phyloP scores from a whole-genome alignment of 805 yeast genomes.

The Metschnikowia colocasiae region DNA sequence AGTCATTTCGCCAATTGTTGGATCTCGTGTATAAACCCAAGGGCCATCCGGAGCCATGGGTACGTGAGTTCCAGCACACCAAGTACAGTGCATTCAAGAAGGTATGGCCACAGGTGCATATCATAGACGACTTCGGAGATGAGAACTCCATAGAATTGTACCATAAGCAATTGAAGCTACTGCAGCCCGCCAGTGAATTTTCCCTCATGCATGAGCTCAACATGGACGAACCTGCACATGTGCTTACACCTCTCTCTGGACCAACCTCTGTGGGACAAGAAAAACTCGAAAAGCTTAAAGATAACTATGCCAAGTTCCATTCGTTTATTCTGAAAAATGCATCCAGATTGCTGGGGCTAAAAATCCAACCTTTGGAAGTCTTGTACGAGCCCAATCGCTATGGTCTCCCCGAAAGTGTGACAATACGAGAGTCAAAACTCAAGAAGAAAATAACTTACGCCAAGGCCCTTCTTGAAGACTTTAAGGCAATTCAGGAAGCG shows the following conservation, averaged over 20 bases:
- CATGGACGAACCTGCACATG: conserved; percentile 1
- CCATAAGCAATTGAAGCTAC: conserved; percentile 12
- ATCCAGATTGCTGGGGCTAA: conserved; percentile 19
- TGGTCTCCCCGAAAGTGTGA: conserved; percentile 31
- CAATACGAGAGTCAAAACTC: conserved; percentile 26
- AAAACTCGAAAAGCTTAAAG: conserved; percentile 5
- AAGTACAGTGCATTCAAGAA: conserved; percentile 22
- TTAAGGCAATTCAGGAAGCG: conserved; percentile 22
- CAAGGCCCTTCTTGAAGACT: conserved; percentile 18
- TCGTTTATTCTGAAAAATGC: conserved; percentile 22
- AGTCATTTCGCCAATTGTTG: conserved; percentile 22
- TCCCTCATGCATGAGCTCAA: conserved; percentile 12
- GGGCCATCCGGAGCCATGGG: conserved; percentile 19
- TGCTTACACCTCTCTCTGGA: not conserved
- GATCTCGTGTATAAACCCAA: conserved; percentile 26
- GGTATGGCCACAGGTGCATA: conserved; percentile 36
- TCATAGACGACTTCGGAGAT: conserved; percentile 25
- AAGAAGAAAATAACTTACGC: conserved; percentile 22
- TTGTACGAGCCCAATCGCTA: conserved; percentile 27
- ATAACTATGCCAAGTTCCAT: conserved; percentile 18
- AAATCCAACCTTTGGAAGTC: conserved; percentile 31
- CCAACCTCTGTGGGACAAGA: not conserved
- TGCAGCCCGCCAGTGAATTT: conserved; percentile 9
- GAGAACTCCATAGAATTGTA: conserved; percentile 15
- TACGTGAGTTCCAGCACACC: conserved; percentile 18